Evolutionary conservation across 768 basidiomycete genomes (phyloP), one percentile per base, ranked within the genome.

Genomic region (Lactarius psammicola): DNA sequence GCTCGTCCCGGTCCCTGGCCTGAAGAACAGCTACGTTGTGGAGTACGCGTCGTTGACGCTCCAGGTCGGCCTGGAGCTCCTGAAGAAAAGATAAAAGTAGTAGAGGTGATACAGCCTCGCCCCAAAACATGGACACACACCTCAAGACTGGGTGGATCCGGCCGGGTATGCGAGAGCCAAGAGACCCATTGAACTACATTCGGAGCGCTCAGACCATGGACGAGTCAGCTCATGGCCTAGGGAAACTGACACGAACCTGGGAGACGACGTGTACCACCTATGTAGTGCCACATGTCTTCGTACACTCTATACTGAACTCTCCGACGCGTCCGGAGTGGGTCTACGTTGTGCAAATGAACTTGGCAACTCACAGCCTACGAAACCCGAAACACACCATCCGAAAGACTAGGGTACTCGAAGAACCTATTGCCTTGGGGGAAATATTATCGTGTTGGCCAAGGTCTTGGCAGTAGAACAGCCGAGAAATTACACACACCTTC

Each of bases 1-100:
- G 64, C 26, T 68, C 69, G 56, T 70, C 67, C 56, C 49, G 67
- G 59, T 69, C 69, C n/a, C 59, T 61, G 44, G 69, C 69, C 31
- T 65, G 44, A 44, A 70, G 56, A 10, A 63, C 17, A 13, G 69
- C 64, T 3, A 59, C 69, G 15, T 70, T 70, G 2, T 56, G 60
- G 2, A 69, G 59, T 15, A 69, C 59, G 23, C n/a, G 46, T 23
- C 23, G 23, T 46, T 23, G 46, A 23, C 46, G 46, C n/a, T 23
- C 46, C n/a, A 44, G n/a, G 46, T 49, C 23, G 13, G 46, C 46
- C 23, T 13, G 9, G 46, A 49, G 46, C 20, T 44, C 42, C 42
- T 49, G 23, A 13, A 5, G 46, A 23, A 4, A 46, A n/a, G n/a
- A 10, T 20, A 46, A n/a, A 11, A 4, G n/a, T 23, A n/a, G 2